Evolutionary conservation across 192 early-diverging fungal species (phyloP).

Genomic region (Diversispora eburnea): DNA sequence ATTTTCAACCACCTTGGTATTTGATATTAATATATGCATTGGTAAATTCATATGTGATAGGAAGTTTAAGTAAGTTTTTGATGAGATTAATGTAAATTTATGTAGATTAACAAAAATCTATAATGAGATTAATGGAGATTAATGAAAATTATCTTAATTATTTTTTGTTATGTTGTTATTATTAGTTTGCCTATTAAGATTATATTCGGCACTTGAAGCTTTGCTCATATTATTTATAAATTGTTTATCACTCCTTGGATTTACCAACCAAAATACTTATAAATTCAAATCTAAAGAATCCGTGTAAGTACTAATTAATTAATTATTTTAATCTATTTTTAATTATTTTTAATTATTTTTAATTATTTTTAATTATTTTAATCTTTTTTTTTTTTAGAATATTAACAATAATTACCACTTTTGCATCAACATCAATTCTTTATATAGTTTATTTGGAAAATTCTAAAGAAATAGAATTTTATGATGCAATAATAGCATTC

Average conservation of each 20-base stretch:
- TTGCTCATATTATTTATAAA: conserved; percentile 3
- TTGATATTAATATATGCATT: conserved; percentile 10
- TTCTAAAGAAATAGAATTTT: no score
- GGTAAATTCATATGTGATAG: conserved; percentile 7
- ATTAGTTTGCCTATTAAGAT: neutral
- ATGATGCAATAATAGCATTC: conserved; percentile 13
- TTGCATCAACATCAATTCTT: no score
- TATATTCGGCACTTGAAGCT: neutral
- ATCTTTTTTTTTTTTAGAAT: neutral
- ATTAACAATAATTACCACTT: neutral
- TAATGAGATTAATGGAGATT: neutral
- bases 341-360: neutral
- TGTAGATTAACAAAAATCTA: no score
- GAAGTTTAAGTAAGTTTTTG: conserved; percentile 10
- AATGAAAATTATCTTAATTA: neutral
- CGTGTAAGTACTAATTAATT: conserved; percentile 15
- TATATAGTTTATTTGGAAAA: no score
- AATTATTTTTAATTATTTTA: neutral
- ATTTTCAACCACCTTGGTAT: conserved; percentile 23
- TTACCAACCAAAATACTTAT: conserved; percentile 10
- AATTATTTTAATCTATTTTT: neutral
- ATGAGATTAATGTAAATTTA: no score
- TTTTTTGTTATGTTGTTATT: neutral
- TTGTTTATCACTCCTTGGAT: neutral
- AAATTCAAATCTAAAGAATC: conserved; percentile 17